Conservation (phyloP, 352 stramenopile species). For the Globisporangium megalacanthum region DNA sequence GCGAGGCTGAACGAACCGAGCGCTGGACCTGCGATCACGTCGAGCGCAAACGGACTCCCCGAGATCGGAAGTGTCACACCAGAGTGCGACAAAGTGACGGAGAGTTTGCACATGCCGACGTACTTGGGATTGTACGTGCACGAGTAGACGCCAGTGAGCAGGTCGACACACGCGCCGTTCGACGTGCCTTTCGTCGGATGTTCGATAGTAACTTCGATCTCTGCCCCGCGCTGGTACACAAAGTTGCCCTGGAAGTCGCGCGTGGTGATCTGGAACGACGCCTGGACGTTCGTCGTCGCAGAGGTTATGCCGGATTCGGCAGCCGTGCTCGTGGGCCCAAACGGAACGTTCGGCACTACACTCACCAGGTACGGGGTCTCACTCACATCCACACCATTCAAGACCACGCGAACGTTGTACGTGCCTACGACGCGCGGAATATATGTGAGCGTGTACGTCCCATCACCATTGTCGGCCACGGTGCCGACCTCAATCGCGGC, state of each 20-base stretch:
- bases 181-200: slow-evolving; percentile 30
- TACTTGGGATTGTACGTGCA: slow-evolving; percentile 56
- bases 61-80: slow-evolving; percentile 19
- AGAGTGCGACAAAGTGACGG: slow-evolving; percentile 23
- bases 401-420: slow-evolving; percentile 42
- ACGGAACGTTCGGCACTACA: slow-evolving; percentile 37
- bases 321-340: slow-evolving; percentile 37
- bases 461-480: slow-evolving; percentile 40
- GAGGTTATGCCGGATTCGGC: slow-evolving; percentile 25
- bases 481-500: slow-evolving; percentile 23
- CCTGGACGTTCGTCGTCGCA: slow-evolving; percentile 51
- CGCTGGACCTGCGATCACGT: slow-evolving; percentile 41
- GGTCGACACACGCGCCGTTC: slow-evolving; percentile 36
- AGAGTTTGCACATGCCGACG: slow-evolving; percentile 28
- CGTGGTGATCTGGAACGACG: slow-evolving; percentile 50
- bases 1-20: slow-evolving; percentile 40
- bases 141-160: slow-evolving; percentile 51
- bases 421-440: slow-evolving; percentile 32
- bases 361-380: slow-evolving; percentile 60
- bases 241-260: slow-evolving; percentile 54
- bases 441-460: slow-evolving; percentile 44
- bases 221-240: slow-evolving; percentile 33
- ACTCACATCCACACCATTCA: slow-evolving; percentile 35
- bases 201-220: slow-evolving; percentile 31
- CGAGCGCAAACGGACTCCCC: slow-evolving; percentile 46